Base-by-base conservation (phyloP, 2,329 filamentous ascomycete genomes). In the Shiraia sp. region DNA sequence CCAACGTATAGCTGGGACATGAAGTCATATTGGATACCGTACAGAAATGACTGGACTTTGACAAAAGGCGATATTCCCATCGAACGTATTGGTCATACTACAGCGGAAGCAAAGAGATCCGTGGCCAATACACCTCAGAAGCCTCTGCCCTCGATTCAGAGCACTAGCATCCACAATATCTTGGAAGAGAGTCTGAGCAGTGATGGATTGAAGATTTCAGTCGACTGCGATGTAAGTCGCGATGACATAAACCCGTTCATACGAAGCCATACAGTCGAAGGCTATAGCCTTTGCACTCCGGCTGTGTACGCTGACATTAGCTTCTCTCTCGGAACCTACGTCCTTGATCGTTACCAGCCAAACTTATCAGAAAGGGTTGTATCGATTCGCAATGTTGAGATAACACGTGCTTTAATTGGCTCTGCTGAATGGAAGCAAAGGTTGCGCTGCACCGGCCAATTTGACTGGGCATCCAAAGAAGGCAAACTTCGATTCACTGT, bases 21-120 rank as follows among this genome's bases (percentile, higher is more conserved):
- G 10, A 70, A 72, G 44, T 44, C 57, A n/a, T 70, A 68, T 54
- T 72, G 69, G 68, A 58, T 70, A 2, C 51, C 59, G 16, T 72
- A 72, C 49, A 42, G 38, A 3, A 46, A 55, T 13, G 55, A 68
- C 43, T 72, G 64, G 62, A 51, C 47, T 4, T 42, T 71, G n/a
- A 29, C 27, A 10, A 49, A 49, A 31, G 42, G 42, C 12, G 47
- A 45, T 22, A 37, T 33, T 12, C 30, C 31, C n/a, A n/a, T n/a
- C n/a, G n/a, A n/a, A n/a, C n/a, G n/a, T n/a, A n/a, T n/a, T n/a
- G n/a, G n/a, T n/a, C n/a, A n/a, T n/a, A n/a, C n/a, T n/a, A n/a
- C n/a, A n/a, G n/a, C n/a, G n/a, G n/a, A n/a, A n/a, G n/a, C n/a
- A n/a, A n/a, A n/a, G n/a, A n/a, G n/a, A n/a, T n/a, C n/a, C n/a